Percentiles rank a stretch among this genome's conserved stretches.
Conservation (phyloP, 2,329 filamentous ascomycete species). For the Lachnellula subtilissima region DNA sequence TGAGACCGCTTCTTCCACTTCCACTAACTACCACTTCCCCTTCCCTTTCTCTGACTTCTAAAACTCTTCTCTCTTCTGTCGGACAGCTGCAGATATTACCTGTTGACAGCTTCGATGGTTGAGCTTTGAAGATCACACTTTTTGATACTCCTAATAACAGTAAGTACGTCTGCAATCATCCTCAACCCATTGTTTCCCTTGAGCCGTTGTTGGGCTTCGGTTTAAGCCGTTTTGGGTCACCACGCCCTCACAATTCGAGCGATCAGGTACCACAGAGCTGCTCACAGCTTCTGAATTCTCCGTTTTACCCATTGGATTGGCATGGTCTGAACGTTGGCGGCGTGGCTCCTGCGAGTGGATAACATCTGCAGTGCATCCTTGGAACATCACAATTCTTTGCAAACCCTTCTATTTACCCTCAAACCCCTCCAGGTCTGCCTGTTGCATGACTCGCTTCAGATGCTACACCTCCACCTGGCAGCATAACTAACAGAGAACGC, state of each 20-base stretch:
- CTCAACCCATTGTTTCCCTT: slow-evolving; percentile 3
- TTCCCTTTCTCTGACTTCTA: not conserved
- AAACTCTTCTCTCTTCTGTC: not conserved
- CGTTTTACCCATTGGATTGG: slow-evolving; percentile 10
- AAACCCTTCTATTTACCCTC: not conserved
- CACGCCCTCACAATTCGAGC: slow-evolving; percentile 4
- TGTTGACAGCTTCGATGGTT: slow-evolving; percentile 19
- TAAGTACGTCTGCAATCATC: slow-evolving; percentile 10
- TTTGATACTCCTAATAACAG: not conserved
- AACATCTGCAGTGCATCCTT: slow-evolving; percentile 5
- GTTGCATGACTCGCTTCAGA: slow-evolving; percentile 9
- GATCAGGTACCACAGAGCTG: slow-evolving; percentile 10
- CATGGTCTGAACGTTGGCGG: slow-evolving; percentile 6
- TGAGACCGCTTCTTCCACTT: not conserved
- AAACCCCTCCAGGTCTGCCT: slow-evolving; percentile 4
- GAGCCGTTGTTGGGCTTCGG: not conserved
- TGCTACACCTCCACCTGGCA: not conserved
- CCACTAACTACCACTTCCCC: not conserved
- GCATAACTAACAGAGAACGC: slow-evolving; percentile 15
- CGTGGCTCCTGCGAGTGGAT: slow-evolving; percentile 9
- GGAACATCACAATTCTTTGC: not conserved
- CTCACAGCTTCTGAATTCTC: not conserved
- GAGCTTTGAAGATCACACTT: slow-evolving; percentile 14
- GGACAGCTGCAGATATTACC: slow-evolving; percentile 7
- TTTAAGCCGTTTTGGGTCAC: slow-evolving; percentile 2